Percentiles rank a stretch among this genome's conserved stretches.
Conservation (phyloP, 2,329 filamentous ascomycete species). For the Metarhizium humberi region DNA sequence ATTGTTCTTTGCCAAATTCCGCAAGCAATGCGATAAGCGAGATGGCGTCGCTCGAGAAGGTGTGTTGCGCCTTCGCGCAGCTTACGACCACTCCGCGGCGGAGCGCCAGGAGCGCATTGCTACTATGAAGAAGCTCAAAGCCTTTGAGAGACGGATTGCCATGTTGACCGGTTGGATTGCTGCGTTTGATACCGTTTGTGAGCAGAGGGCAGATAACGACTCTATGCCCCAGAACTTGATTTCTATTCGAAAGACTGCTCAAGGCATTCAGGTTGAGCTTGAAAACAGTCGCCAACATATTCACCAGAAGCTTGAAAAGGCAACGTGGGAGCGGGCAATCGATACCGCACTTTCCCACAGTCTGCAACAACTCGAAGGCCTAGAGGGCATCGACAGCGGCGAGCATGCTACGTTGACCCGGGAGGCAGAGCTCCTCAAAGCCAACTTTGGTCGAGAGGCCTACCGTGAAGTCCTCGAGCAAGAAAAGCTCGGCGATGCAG, state of each 20-base stretch:
- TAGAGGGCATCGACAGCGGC: conserved; percentile 32
- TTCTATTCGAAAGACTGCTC: conserved; percentile 77
- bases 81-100: conserved; percentile 69
- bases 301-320: conserved; percentile 71
- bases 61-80: conserved; percentile 65
- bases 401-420: conserved; percentile 66
- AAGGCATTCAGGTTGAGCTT: conserved; percentile 80
- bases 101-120: conserved; percentile 73
- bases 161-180: conserved; percentile 88
- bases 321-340: conserved; percentile 78
- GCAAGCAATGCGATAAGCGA: conserved; percentile 81
- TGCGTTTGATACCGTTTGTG: conserved; percentile 78
- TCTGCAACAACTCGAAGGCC: conserved; percentile 65
- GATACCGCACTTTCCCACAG: conserved; percentile 84
- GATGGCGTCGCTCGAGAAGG: conserved; percentile 69
- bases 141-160: conserved; percentile 75
- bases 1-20: conserved; percentile 77
- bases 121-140: conserved; percentile 73
- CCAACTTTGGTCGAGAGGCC: conserved; percentile 72
- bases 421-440: conserved; percentile 79
- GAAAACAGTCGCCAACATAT: conserved; percentile 87
- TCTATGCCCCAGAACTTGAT: conserved; percentile 58
- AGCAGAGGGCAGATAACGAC: conserved; percentile 42
- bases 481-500: conserved; percentile 71
- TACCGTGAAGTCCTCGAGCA: conserved; percentile 71